A percentile compares a stretch with the other conserved stretches of the same genome.
These are phyloP conservation scores for Vitis labrusca DNA, from an alignment of 164 flowering plant species.

Conservation along the genomic window DNA sequence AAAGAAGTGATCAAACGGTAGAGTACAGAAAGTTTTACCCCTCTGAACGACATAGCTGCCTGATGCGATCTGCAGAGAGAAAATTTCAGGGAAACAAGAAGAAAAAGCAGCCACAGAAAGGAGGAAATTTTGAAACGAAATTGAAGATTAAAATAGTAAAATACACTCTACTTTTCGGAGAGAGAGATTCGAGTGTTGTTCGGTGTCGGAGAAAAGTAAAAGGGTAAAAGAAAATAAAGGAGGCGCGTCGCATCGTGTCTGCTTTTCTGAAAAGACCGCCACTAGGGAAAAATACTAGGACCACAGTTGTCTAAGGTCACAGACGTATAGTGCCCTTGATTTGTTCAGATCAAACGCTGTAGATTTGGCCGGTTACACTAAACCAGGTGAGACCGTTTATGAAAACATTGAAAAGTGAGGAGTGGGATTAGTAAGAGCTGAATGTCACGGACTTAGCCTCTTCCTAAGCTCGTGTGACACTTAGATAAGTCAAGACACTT, in stretches of 20 bases:
- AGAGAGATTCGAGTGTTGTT: not conserved
- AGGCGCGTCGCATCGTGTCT: not conserved
- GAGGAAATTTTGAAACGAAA: not conserved
- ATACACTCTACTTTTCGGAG: not conserved
- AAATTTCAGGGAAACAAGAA: not conserved
- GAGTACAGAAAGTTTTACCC: slow-evolving; percentile 9
- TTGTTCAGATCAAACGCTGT: no score
- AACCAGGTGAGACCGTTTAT: no score
- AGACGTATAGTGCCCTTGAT: no score
- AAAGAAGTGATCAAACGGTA: not conserved
- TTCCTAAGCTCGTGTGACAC: no score
- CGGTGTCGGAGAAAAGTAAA: not conserved
- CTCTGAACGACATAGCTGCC: slow-evolving; percentile 20
- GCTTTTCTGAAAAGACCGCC: not conserved
- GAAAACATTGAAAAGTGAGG: no score
- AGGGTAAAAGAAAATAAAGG: not conserved
- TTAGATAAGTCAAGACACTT: no score
- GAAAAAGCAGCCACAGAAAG: slow-evolving; percentile 16
- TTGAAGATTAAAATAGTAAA: not conserved
- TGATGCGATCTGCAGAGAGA: not conserved
- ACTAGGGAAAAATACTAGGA: not conserved
- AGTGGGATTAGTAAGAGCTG: no score
- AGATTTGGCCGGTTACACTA: no score
- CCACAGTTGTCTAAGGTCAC: no score
- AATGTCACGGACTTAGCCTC: no score